Base-by-base conservation (phyloP, 2,329 filamentous ascomycete genomes). In the Aureobasidium zeae region DNA sequence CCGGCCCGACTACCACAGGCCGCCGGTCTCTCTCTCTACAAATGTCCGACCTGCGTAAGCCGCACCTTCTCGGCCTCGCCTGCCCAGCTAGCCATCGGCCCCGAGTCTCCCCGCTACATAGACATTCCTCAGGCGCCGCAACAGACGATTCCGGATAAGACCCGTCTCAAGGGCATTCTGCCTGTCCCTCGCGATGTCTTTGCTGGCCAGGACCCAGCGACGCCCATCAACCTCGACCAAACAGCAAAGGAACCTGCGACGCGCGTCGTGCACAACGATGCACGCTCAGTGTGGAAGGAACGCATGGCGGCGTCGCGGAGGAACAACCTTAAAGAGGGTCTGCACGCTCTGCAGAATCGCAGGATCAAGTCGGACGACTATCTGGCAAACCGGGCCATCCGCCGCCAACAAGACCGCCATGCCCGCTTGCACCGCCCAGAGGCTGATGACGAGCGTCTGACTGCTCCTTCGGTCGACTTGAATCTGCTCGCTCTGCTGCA, bases 31-130 rank as follows among this genome's bases (percentile, higher is more conserved):
- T n/a, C n/a, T n/a, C n/a, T n/a, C n/a, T 65, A 51, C 56, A 52
- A 50, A 52, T 63, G 57, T 51, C 57, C 55, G 25, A 55, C 58
- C 53, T 64, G 64, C 48, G 49, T 48, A 5, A 13, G 52, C 6
- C 51, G 59, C 38, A 41, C 65, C 44, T 74, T 73, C 56, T 65
- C 67, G 50, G 68, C 69, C 17, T 66, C 72, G 12, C 36, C 66
- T 13, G 32, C 60, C n/a, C 53, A 56, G 46, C 59, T 57, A 36
- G 65, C 65, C 37, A 70, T 88, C 51, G 81, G 82, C 13, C 89
- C 91, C 36, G 85, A 95, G 61, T 94, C 87, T 25, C 89, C 91
- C 34, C 75, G 76, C 51, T 96, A 83, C 69, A 83, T 96, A 65
- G 79, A 86, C 52, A 71, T 95, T 44, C 89, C 88, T 35, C 72